Conservation (phyloP, 441 rosid genomes). For the Corymbia calophylla region DNA sequence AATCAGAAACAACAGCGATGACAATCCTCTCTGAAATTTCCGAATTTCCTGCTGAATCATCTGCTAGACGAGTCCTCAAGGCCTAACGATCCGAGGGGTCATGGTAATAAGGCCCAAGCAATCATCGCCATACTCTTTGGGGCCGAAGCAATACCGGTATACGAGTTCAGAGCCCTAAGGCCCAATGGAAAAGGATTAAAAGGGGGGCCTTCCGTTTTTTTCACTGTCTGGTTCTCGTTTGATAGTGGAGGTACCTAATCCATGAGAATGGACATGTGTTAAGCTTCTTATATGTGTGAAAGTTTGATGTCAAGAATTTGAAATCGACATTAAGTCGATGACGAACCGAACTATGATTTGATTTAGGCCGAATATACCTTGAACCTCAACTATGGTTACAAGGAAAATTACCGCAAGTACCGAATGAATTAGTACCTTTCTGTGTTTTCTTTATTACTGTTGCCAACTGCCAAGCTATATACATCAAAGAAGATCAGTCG, state of each 20-base stretch:
- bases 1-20: neutral
- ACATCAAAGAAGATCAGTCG: neutral
- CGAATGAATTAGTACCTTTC: neutral
- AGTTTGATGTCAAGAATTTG: neutral
- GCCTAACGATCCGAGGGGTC: too few relatives aligned
- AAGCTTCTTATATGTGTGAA: too few relatives aligned
- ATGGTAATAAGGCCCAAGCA: neutral
- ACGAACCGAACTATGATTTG: too few relatives aligned
- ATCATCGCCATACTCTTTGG: neutral
- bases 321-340: neutral
- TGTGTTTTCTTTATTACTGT: neutral
- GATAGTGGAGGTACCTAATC: neutral
- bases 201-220: neutral
- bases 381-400: too few relatives aligned
- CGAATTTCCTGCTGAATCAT: neutral
- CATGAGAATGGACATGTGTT: neutral
- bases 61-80: neutral
- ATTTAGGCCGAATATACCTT: neutral
- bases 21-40: neutral
- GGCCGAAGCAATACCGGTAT: neutral
- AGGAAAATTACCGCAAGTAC: neutral
- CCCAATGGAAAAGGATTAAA: neutral
- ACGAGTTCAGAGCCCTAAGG: neutral
- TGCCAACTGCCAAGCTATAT: neutral
- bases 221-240: neutral